These are phyloP conservation scores for Crepidotus variabilis DNA, from an alignment of 768 basidiomycete species.

Conservation along the genomic window DNA sequence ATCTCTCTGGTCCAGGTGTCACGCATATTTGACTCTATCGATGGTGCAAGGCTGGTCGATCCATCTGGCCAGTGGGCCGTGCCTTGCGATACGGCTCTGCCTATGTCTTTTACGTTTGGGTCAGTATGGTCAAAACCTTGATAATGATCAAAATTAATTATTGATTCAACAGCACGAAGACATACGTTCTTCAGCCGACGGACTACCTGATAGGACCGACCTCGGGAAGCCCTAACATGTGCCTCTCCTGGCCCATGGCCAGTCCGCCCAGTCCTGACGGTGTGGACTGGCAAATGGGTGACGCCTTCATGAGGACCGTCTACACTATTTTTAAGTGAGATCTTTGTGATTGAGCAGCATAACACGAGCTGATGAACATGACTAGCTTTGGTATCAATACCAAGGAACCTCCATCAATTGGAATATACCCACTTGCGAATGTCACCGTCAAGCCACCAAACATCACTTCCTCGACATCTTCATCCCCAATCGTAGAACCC, in stretches of 20 bases:
- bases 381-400: conserved; percentile 68
- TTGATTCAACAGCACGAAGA: conserved; percentile 30
- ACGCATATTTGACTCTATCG: conserved; percentile 56
- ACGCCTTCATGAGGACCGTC: conserved; percentile 68
- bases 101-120: conserved; percentile 71
- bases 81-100: conserved; percentile 59
- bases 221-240: conserved; percentile 58
- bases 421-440: conserved; percentile 62
- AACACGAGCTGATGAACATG: conserved; percentile 3
- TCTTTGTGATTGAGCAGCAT: neutral
- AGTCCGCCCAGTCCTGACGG: conserved; percentile 65
- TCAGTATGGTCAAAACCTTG: conserved; percentile 22
- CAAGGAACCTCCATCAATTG: conserved; percentile 74
- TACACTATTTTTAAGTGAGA: conserved; percentile 74
- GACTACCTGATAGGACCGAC: conserved; percentile 77
- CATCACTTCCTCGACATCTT: conserved; percentile 35
- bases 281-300: conserved; percentile 79
- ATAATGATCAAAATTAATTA: neutral
- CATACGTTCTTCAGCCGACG: conserved; percentile 65
- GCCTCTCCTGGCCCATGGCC: conserved; percentile 73
- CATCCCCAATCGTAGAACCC: conserved; percentile 21
- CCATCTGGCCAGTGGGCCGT: conserved; percentile 71
- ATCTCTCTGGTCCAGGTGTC: conserved; percentile 45
- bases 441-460: conserved; percentile 30
- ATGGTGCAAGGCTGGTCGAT: conserved; percentile 66